Evolutionary conservation across 768 basidiomycete genomes (phyloP).

Genomic region (Chalciporus sphaerocephalus): DNA sequence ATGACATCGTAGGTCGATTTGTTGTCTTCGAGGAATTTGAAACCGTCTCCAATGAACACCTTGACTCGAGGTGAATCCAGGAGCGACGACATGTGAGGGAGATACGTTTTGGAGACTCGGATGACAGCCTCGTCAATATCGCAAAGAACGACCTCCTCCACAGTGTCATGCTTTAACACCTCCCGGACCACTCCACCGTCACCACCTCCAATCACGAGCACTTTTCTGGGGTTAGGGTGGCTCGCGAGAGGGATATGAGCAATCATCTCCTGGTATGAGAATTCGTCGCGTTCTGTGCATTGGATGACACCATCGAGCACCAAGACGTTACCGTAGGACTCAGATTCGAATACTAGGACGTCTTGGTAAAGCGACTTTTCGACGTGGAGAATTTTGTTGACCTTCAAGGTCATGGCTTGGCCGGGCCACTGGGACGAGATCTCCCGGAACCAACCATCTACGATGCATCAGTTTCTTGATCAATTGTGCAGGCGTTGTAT

Average conservation of each 20-base stretch:
- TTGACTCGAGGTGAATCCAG: constrained; percentile 76
- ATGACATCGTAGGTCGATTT: constrained; percentile 90
- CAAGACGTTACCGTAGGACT: constrained; percentile 95
- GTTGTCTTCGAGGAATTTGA: constrained; percentile 92
- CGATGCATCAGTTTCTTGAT: constrained; percentile 7
- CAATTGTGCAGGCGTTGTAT: neutral
- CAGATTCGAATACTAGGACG: constrained; percentile 94
- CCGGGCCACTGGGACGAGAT: constrained; percentile 95
- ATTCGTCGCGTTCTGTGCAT: constrained; percentile 97
- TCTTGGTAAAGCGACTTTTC: constrained; percentile 95
- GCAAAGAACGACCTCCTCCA: constrained; percentile 90
- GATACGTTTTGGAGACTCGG: constrained; percentile 87
- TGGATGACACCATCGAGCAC: constrained; percentile 95
- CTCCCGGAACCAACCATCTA: constrained; percentile 96
- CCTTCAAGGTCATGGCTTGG: constrained; percentile 95
- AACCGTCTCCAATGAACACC: constrained; percentile 89
- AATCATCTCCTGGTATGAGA: constrained; percentile 99
- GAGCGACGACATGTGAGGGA: constrained; percentile 90
- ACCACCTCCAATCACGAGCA: constrained; percentile 96
- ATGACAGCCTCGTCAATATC: constrained; percentile 99
- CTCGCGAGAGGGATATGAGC: constrained; percentile 93
- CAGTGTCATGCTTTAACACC: constrained; percentile 88
- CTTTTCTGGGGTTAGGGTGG: constrained; percentile 93
- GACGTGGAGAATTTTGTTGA: constrained; percentile 90
- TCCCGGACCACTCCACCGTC: constrained; percentile 98